phyloP scores from a whole-genome alignment of 164 flowering plant genomes.

The Kingdonia uniflora region DNA sequence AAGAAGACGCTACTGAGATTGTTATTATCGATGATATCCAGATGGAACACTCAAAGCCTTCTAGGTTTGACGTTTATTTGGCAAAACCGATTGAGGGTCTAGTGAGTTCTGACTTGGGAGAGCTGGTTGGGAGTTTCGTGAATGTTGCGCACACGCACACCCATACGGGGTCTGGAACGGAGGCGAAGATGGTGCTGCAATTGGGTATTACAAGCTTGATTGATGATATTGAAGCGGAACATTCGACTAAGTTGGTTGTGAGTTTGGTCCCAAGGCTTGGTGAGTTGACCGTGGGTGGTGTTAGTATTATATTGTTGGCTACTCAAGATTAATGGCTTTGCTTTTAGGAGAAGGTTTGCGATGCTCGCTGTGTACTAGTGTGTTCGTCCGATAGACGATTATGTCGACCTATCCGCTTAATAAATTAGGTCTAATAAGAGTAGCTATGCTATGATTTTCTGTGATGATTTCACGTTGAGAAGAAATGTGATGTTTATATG shows the following conservation, averaged over 20 bases:
- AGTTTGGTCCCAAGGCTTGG: slow-evolving; percentile 1
- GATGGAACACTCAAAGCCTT: background rate
- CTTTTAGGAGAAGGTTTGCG: too few species aligned
- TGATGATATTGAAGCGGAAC: slow-evolving; percentile 9
- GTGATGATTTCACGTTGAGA: too few species aligned
- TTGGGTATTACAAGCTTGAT: slow-evolving; percentile 2
- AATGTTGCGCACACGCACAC: background rate
- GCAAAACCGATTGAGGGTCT: background rate
- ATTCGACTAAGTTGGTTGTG: background rate
- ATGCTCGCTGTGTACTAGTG: too few species aligned
- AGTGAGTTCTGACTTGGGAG: background rate
- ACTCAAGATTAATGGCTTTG: too few species aligned
- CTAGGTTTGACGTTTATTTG: too few species aligned
- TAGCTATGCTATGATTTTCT: too few species aligned
- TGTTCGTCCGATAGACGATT: too few species aligned
- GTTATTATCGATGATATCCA: too few species aligned
- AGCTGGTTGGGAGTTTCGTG: background rate
- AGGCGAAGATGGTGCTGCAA: background rate
- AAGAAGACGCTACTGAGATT: too few species aligned
- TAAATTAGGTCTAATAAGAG: too few species aligned
- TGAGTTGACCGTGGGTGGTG: background rate
- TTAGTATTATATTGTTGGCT: background rate
- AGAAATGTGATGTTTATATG: too few species aligned
- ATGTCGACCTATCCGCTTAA: too few species aligned
- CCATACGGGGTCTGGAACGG: background rate